These are phyloP conservation scores for Obba rivulosa DNA, from an alignment of 768 basidiomycete species.

Conservation along the genomic window DNA sequence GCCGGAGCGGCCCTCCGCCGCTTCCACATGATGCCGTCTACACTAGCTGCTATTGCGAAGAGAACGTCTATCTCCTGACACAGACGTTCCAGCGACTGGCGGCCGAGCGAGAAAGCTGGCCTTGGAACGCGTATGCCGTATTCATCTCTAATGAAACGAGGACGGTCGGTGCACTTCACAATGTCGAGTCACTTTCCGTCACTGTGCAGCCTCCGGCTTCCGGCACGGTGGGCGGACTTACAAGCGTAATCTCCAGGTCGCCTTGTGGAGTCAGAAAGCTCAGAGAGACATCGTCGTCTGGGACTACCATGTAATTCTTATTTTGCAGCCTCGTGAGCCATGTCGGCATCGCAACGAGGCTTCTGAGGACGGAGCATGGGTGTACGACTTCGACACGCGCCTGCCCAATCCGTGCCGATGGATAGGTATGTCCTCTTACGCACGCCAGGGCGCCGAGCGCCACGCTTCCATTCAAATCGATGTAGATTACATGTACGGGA, in stretches of 20 bases:
- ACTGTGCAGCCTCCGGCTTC: background rate
- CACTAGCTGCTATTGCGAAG: conserved; percentile 66
- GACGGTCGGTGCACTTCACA: conserved; percentile 36
- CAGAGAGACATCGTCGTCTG: conserved; percentile 48
- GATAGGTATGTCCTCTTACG: conserved; percentile 34
- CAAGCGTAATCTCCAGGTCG: conserved; percentile 39
- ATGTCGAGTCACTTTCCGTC: background rate
- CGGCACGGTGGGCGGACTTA: background rate
- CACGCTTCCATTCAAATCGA: background rate
- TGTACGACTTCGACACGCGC: conserved; percentile 65
- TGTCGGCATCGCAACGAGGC: background rate
- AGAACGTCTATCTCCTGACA: conserved; percentile 62
- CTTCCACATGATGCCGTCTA: conserved; percentile 40
- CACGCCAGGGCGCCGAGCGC: background rate
- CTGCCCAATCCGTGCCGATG: conserved; percentile 46
- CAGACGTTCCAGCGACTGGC: conserved; percentile 30
- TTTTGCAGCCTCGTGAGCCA: conserved; percentile 35
- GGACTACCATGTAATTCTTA: conserved; percentile 72
- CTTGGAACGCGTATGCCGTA: conserved; percentile 50
- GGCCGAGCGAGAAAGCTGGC: conserved; percentile 3
- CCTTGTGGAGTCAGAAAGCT: conserved; percentile 56
- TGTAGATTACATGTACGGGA: conserved; percentile 25
- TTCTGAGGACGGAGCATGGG: conserved; percentile 34
- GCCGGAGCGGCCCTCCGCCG: conserved; percentile 13
- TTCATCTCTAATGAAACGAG: conserved; percentile 62